A percentile compares a stretch with the other conserved stretches of the same genome.
Conservation (phyloP, 2,329 filamentous ascomycete species). For the Venturia pyrina region DNA sequence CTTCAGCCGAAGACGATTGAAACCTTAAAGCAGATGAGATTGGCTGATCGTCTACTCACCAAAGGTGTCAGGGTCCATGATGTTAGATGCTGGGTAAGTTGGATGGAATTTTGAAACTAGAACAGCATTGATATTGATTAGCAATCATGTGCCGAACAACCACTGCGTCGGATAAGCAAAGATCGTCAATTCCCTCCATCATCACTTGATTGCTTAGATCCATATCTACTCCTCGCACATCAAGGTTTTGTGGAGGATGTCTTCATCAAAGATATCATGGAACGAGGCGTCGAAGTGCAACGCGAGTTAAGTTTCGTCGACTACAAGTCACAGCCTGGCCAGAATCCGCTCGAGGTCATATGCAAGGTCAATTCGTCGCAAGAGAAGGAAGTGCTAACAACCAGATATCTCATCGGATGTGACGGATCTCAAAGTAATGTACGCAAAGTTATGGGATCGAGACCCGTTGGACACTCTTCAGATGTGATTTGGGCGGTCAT, state of each 20-base stretch:
- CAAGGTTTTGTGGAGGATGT: slow-evolving; percentile 67
- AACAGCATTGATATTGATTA: slow-evolving; percentile 8
- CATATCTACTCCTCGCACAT: slow-evolving; percentile 49
- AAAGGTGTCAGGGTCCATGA: slow-evolving; percentile 63
- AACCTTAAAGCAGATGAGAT: slow-evolving; percentile 61
- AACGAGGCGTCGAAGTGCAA: slow-evolving; percentile 52
- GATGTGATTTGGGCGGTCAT: slow-evolving; percentile 54
- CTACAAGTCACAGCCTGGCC: slow-evolving; percentile 30
- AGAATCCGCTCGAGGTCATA: slow-evolving; percentile 31
- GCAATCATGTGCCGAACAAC: slow-evolving; percentile 24
- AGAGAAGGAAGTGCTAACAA: slow-evolving; percentile 35
- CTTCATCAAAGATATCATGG: slow-evolving; percentile 58
- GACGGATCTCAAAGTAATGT: slow-evolving; percentile 66
- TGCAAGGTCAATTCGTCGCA: slow-evolving; percentile 31
- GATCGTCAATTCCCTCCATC: slow-evolving; percentile 53
- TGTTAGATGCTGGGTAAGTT: slow-evolving; percentile 58
- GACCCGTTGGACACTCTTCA: slow-evolving; percentile 3
- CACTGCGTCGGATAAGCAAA: slow-evolving; percentile 51
- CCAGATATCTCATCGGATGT: slow-evolving; percentile 60
- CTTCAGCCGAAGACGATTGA: slow-evolving; percentile 71
- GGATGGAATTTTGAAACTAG: background rate
- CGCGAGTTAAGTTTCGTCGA: slow-evolving; percentile 53
- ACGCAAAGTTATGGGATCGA: slow-evolving; percentile 45
- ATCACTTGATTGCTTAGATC: slow-evolving; percentile 41
- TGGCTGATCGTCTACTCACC: slow-evolving; percentile 58